Percentiles rank a stretch among this genome's conserved stretches.
These are phyloP conservation scores for Cladophialophora bantiana DNA, from an alignment of 2,329 filamentous ascomycete genomes.

Conservation along the genomic window DNA sequence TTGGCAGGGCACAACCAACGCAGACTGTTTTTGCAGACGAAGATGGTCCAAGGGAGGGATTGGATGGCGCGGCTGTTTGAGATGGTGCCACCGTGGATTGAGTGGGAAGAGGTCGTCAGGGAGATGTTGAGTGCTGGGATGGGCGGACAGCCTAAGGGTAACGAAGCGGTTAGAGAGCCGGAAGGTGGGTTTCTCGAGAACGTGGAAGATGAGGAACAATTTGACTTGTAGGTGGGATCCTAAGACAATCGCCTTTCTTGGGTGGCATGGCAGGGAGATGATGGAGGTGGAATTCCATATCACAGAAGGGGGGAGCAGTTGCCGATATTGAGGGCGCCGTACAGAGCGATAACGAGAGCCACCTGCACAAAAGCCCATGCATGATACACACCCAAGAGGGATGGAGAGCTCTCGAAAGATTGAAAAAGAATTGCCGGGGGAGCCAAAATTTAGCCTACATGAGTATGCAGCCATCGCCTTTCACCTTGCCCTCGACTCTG, in stretches of 20 bases:
- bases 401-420: not conserved
- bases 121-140: not conserved
- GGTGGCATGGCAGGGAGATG: not conserved
- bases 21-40: slow-evolving; percentile 15
- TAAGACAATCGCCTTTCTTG: not conserved
- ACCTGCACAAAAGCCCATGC: not conserved
- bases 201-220: slow-evolving; percentile 9
- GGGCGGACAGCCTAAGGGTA: not conserved
- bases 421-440: not conserved
- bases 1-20: slow-evolving; percentile 4
- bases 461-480: slow-evolving; percentile 83
- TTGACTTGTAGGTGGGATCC: slow-evolving; percentile 17
- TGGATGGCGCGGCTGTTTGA: not conserved
- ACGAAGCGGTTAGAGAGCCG: not conserved
- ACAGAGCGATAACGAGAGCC: not conserved
- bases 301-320: not conserved
- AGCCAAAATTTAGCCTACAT: slow-evolving; percentile 65
- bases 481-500: slow-evolving; percentile 95
- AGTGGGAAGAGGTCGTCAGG: slow-evolving; percentile 6
- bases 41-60: not conserved
- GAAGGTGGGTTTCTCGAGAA: slow-evolving; percentile 18
- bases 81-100: slow-evolving; percentile 13
- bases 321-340: not conserved
- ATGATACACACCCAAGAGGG: not conserved
- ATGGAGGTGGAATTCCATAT: not conserved